phyloP scores from a whole-genome alignment of 805 yeast genomes.

The Candida sphagnicola region DNA sequence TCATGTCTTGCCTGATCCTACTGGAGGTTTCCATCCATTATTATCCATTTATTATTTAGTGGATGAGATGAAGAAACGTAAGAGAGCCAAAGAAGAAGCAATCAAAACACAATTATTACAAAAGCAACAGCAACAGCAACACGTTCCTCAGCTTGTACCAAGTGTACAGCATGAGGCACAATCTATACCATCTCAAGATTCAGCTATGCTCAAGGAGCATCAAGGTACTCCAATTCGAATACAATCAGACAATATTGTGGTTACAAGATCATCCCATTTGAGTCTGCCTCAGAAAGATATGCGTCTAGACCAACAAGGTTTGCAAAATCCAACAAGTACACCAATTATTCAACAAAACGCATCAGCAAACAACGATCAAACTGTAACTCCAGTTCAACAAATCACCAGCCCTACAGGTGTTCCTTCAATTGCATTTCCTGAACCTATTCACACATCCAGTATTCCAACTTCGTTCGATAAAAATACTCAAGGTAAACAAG shows the following conservation, averaged over 20 bases:
- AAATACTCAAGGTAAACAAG: constrained; percentile 9
- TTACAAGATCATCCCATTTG: constrained; percentile 20
- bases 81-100: constrained; percentile 54
- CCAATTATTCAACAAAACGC: constrained; percentile 4
- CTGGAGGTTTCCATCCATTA: constrained; percentile 83
- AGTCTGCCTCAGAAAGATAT: constrained; percentile 10
- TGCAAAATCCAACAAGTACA: constrained; percentile 7
- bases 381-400: constrained; percentile 5
- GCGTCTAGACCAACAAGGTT: constrained; percentile 7
- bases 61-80: constrained; percentile 75
- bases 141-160: too few relatives aligned
- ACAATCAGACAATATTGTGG: background rate
- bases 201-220: constrained; percentile 5
- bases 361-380: constrained; percentile 4
- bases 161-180: background rate
- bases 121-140: constrained; percentile 11
- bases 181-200: constrained; percentile 6
- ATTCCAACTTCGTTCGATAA: constrained; percentile 13
- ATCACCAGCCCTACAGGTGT: constrained; percentile 8
- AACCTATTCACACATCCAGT: constrained; percentile 36
- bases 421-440: constrained; percentile 28
- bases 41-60: constrained; percentile 84
- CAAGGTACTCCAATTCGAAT: background rate
- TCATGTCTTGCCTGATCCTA: constrained; percentile 62
- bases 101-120: constrained; percentile 26